Evolutionary conservation across 495 filamentous ascomycete genomes (phyloP).

Genomic region (Terfezia claveryi): DNA sequence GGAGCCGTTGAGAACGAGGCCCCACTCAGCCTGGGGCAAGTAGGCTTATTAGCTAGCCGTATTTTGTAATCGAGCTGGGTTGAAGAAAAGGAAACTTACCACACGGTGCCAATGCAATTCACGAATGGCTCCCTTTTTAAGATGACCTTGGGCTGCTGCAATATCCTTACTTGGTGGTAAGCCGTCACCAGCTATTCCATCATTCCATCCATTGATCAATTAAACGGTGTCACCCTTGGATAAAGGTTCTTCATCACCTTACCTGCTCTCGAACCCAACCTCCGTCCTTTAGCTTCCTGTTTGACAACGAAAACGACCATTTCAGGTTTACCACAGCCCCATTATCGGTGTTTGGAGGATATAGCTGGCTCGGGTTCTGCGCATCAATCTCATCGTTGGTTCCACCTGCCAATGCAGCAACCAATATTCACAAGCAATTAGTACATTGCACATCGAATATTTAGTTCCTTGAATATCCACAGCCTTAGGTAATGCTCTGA

Average conservation of each 20-base stretch:
- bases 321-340: neutral
- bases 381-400: neutral
- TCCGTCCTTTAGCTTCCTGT: constrained; percentile 18
- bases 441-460: too few relatives aligned
- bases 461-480: too few relatives aligned
- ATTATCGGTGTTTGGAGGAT: neutral
- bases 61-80: too few relatives aligned
- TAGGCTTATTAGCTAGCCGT: too few relatives aligned
- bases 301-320: neutral
- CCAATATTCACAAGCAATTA: too few relatives aligned
- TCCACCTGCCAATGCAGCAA: neutral
- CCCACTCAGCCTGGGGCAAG: constrained; percentile 30
- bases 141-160: constrained; percentile 39
- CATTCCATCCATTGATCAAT: neutral
- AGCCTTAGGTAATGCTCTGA: too few relatives aligned
- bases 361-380: neutral
- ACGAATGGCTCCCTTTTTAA: constrained; percentile 38
- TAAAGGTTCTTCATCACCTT: constrained; percentile 10
- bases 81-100: constrained; percentile 12
- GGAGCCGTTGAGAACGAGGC: constrained; percentile 35
- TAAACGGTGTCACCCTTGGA: neutral
- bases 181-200: constrained; percentile 9
- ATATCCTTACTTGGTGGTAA: constrained; percentile 39
- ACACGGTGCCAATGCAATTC: constrained; percentile 47
- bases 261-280: constrained; percentile 47